Evolutionary conservation across 1,284 basidiomycete species (phyloP).

Genomic region (Leccinum huronense): DNA sequence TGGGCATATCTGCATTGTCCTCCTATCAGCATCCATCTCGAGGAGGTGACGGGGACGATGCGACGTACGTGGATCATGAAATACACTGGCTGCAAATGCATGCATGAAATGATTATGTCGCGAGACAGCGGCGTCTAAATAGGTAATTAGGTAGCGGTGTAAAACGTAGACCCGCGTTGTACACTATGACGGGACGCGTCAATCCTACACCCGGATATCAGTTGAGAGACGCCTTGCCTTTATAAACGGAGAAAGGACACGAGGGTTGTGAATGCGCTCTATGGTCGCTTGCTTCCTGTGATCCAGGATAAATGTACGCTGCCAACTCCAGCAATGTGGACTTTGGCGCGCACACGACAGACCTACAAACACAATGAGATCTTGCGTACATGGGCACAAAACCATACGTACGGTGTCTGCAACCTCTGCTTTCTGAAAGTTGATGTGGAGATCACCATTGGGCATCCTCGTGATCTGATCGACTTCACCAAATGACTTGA

Average conservation of each 20-base stretch:
- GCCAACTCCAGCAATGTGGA: conserved; percentile 68
- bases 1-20: conserved; percentile 28
- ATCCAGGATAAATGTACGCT: conserved; percentile 75
- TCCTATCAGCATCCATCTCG: conserved; percentile 10
- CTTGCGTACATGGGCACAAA: not conserved
- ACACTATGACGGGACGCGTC: conserved; percentile 25
- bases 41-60: not conserved
- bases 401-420: conserved; percentile 63
- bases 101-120: conserved; percentile 31
- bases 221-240: conserved; percentile 21
- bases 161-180: conserved; percentile 30
- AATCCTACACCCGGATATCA: not conserved
- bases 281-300: conserved; percentile 55
- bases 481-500: conserved; percentile 69
- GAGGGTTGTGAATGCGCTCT: conserved; percentile 1
- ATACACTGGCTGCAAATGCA: conserved; percentile 31
- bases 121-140: conserved; percentile 23
- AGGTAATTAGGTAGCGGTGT: conserved; percentile 27
- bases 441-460: conserved; percentile 70
- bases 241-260: conserved; percentile 21
- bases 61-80: conserved; percentile 30
- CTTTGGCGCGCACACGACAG: conserved; percentile 70
- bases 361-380: conserved; percentile 44
- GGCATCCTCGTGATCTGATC: conserved; percentile 66
- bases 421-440: conserved; percentile 69